Percentiles rank a stretch among this genome's conserved stretches.
Evolutionary conservation across 1,284 basidiomycete genomes (phyloP).

Genomic region (Apiotrichum gamsii): DNA sequence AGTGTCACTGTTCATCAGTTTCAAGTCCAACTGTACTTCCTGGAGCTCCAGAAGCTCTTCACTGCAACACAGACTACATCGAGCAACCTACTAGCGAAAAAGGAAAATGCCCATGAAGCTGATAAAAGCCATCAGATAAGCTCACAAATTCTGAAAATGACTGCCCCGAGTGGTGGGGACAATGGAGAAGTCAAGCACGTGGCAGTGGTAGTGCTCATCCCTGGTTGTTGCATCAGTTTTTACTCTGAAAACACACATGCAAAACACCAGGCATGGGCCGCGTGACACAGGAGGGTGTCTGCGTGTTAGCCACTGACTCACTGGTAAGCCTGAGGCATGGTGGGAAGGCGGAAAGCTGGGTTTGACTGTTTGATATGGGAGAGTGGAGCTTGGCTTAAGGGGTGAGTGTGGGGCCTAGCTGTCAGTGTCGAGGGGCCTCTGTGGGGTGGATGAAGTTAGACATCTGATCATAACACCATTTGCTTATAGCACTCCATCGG

Average conservation of each 20-base stretch:
- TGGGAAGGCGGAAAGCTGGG: not conserved
- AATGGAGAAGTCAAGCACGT: not conserved
- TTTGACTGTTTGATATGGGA: not conserved
- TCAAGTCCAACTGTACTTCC: too few species aligned
- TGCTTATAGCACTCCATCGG: not conserved
- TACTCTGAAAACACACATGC: too few species aligned
- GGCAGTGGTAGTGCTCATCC: not conserved
- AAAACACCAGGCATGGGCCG: too few species aligned
- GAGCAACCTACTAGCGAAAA: too few species aligned
- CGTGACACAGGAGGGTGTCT: too few species aligned
- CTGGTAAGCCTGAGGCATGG: not conserved
- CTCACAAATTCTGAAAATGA: conserved; percentile 2
- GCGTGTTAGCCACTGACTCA: too few species aligned
- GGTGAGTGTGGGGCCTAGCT: too few species aligned
- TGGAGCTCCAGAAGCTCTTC: too few species aligned
- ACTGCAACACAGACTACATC: too few species aligned
- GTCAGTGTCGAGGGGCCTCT: too few species aligned
- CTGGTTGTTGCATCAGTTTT: too few species aligned
- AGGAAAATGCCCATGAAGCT: conserved; percentile 71
- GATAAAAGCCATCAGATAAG: conserved; percentile 58
- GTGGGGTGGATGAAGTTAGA: not conserved
- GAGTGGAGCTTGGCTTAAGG: too few species aligned
- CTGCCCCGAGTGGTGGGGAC: not conserved
- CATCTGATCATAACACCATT: not conserved
- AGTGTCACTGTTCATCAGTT: not conserved